These are phyloP conservation scores for Venturia carpophila DNA, from an alignment of 2,329 filamentous ascomycete species.

Conservation along the genomic window DNA sequence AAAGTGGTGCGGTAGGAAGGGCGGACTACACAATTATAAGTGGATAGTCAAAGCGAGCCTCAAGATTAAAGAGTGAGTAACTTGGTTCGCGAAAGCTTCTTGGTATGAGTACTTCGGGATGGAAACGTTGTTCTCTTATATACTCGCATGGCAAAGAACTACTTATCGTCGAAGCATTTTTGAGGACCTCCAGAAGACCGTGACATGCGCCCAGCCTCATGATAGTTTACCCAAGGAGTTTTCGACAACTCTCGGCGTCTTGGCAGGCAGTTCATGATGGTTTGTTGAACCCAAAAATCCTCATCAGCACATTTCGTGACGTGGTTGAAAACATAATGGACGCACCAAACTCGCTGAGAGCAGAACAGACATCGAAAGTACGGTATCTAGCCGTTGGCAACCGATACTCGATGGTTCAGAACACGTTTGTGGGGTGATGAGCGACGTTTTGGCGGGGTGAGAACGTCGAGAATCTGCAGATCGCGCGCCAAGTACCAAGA, in stretches of 20 bases:
- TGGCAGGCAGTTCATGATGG: slow-evolving; percentile 5
- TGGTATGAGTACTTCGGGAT: not conserved
- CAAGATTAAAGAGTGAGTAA: slow-evolving; percentile 1
- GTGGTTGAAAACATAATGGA: not conserved
- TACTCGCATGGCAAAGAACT: not conserved
- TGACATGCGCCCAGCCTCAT: slow-evolving; percentile 9
- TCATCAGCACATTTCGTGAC: not conserved
- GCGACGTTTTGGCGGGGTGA: not conserved
- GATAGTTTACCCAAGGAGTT: not conserved
- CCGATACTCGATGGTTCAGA: not conserved
- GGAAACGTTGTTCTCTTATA: not conserved
- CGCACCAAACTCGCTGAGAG: not conserved
- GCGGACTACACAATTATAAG: not conserved
- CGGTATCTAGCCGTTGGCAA: not conserved
- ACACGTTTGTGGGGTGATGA: not conserved
- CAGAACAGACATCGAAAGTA: not conserved
- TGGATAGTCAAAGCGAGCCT: not conserved
- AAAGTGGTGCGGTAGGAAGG: not conserved
- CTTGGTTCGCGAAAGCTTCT: slow-evolving; percentile 6
- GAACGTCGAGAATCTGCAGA: not conserved
- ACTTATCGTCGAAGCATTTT: slow-evolving; percentile 8
- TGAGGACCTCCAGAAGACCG: not conserved
- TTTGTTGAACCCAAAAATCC: not conserved
- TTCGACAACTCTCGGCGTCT: not conserved
- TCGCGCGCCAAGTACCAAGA: not conserved